Base-by-base conservation (phyloP, 495 filamentous ascomycete genomes). In the Platismatia glauca region DNA sequence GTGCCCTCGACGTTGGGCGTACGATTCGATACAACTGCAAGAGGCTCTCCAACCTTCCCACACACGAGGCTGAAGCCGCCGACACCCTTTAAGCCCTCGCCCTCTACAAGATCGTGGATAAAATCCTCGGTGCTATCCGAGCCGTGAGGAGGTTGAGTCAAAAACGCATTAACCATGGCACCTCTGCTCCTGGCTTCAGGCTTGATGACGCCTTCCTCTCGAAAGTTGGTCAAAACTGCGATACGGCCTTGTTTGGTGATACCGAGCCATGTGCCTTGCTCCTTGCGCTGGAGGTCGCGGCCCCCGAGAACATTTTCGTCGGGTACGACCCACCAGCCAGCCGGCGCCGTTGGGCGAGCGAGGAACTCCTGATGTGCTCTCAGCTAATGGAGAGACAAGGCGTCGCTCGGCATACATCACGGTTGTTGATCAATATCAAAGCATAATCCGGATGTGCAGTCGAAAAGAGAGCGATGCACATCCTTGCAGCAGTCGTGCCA, bases 21-120 rank as follows among this genome's bases (percentile, higher is more conserved):
- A n/a, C 94, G 86, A 71, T 98, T 98, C 52, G 89, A 94, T 50
- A 98, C 83, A 64, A 97, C 86, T 24, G 90, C 90, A 55, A 98
- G 71, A 7, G 87, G 86, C 70, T 90, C 83, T 35, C 86, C 82
- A 61, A 96, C 73, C 62, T 86, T 83, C 8, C 94, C 94, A 73
- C 90, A 96, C 18, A 95, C 74, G n/a, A 98, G 79, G 55, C 86
- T 95, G 76, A 97, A 97, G 0, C 94, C 95, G 11, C 95, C 95
- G 1, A 96, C 89, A 43, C 83, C 84, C 62, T 85, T 82, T 29
- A 88, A 76, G 8, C 82, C 84, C 55, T 88, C 84, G 29, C 73
- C 80, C 39, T 81, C 78, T 16, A 96, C 79, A 71, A 95, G 80
- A 8, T 78, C 72, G 60, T 82, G 72, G 8, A 95, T 86, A 69